These are phyloP conservation scores for Cutaneotrichosporon spelunceum DNA, from an alignment of 1,284 basidiomycete genomes.

Conservation along the genomic window DNA sequence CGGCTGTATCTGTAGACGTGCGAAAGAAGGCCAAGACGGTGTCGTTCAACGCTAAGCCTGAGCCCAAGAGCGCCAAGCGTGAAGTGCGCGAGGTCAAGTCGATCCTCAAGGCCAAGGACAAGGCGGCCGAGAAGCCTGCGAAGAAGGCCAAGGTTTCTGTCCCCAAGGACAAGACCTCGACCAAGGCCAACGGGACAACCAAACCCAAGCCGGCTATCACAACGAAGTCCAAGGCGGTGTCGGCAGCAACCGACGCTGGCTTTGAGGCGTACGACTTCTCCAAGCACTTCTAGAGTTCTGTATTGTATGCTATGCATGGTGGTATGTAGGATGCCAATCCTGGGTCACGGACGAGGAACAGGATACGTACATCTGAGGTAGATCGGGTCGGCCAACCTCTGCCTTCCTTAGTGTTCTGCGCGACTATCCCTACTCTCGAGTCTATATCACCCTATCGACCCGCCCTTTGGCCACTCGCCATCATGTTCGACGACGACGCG, in stretches of 20 bases:
- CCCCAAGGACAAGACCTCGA: slow-evolving; percentile 4
- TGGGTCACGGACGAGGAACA: no score
- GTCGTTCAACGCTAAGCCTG: slow-evolving; percentile 29
- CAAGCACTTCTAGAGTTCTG: slow-evolving; percentile 30
- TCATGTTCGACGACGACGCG: background rate
- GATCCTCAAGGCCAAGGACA: slow-evolving; percentile 8
- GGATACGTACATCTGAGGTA: no score
- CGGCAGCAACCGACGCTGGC: slow-evolving; percentile 8
- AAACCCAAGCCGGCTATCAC: slow-evolving; percentile 7
- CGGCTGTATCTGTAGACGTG: slow-evolving; percentile 16
- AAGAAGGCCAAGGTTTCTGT: slow-evolving; percentile 21
- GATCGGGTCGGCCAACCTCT: no score
- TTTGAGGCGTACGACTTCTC: slow-evolving; percentile 34
- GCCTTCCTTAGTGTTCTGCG: no score
- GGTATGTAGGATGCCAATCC: background rate
- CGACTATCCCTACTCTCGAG: no score
- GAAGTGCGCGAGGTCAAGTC: slow-evolving; percentile 19
- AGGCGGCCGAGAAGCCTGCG: slow-evolving; percentile 8
- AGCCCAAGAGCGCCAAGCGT: slow-evolving; percentile 17
- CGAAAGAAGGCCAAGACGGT: slow-evolving; percentile 33
- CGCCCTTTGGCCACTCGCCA: background rate
- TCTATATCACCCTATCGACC: no score
- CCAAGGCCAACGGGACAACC: slow-evolving; percentile 8
- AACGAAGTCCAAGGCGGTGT: slow-evolving; percentile 20
- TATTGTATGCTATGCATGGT: slow-evolving; percentile 11